Evolutionary conservation across 2,329 filamentous ascomycete genomes (phyloP).

Genomic region (Zymoseptoria crescenta): DNA sequence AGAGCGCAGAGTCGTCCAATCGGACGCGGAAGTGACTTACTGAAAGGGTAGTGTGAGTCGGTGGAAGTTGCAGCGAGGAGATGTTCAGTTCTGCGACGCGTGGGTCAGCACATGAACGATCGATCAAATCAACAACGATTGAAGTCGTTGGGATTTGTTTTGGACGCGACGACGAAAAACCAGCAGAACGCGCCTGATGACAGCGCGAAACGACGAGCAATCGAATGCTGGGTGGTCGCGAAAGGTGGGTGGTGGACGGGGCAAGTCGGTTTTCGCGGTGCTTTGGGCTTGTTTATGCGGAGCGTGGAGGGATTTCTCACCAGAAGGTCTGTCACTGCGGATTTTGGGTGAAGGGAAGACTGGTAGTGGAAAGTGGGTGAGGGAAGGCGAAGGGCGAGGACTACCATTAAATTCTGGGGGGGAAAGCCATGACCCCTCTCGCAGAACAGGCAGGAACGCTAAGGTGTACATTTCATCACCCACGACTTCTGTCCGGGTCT

Average conservation of each 20-base stretch:
- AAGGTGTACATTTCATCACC: too few species aligned
- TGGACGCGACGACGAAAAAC: neutral
- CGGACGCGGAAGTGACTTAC: conserved; percentile 10
- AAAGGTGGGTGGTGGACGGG: neutral
- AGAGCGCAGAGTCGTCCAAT: conserved; percentile 2
- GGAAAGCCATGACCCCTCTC: too few species aligned
- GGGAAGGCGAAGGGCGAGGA: too few species aligned
- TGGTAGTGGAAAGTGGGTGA: too few species aligned
- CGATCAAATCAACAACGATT: neutral
- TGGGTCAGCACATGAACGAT: neutral
- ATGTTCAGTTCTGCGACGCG: neutral
- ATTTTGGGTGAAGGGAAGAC: too few species aligned
- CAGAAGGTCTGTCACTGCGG: neutral
- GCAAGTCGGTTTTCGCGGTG: neutral
- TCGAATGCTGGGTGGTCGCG: neutral
- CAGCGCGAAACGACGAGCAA: neutral
- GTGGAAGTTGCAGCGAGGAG: neutral
- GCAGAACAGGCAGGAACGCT: too few species aligned
- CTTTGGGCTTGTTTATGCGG: neutral
- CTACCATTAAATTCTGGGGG: too few species aligned
- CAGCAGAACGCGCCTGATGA: neutral
- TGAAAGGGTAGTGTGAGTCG: neutral
- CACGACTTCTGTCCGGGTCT: too few species aligned
- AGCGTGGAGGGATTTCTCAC: neutral
- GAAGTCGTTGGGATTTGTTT: neutral